Percentiles rank a stretch among this genome's conserved stretches.
Conservation (phyloP, 1,139 yeast genomes). For the Tardiomyces blankii region DNA sequence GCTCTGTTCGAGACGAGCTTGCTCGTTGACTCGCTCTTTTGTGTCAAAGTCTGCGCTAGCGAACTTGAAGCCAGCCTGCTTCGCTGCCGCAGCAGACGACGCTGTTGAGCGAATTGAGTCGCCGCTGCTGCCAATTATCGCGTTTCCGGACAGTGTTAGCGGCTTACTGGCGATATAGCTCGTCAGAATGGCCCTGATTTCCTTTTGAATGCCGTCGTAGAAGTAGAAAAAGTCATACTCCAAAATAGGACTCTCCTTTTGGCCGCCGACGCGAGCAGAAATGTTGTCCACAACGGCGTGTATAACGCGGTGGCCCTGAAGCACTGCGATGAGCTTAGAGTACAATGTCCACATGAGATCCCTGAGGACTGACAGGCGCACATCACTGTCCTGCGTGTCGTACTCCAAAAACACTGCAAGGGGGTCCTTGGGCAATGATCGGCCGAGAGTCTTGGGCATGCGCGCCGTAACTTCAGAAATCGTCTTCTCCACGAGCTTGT, state of each 20-base stretch:
- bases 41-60: constrained; percentile 16
- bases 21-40: constrained; percentile 16
- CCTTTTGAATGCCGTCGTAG: constrained; percentile 50
- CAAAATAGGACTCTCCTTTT: constrained; percentile 9
- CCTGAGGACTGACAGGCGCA: constrained; percentile 47
- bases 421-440: neutral
- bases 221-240: constrained; percentile 39
- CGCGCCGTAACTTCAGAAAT: constrained; percentile 54
- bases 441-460: constrained; percentile 29
- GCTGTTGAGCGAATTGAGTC: neutral
- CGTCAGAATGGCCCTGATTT: constrained; percentile 43
- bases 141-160: constrained; percentile 5
- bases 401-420: constrained; percentile 11
- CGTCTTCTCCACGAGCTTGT: constrained; percentile 45
- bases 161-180: constrained; percentile 38
- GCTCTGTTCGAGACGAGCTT: constrained; percentile 17
- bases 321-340: constrained; percentile 46
- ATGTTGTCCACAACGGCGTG: constrained; percentile 39
- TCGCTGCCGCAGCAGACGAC: constrained; percentile 2
- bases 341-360: constrained; percentile 65
- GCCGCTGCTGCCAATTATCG: constrained; percentile 2
- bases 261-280: constrained; percentile 15
- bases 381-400: constrained; percentile 29
- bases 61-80: constrained; percentile 12
- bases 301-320: constrained; percentile 63